Base-by-base conservation (phyloP, 129 eudicot genomes). In the Dittrichia graveolens region DNA sequence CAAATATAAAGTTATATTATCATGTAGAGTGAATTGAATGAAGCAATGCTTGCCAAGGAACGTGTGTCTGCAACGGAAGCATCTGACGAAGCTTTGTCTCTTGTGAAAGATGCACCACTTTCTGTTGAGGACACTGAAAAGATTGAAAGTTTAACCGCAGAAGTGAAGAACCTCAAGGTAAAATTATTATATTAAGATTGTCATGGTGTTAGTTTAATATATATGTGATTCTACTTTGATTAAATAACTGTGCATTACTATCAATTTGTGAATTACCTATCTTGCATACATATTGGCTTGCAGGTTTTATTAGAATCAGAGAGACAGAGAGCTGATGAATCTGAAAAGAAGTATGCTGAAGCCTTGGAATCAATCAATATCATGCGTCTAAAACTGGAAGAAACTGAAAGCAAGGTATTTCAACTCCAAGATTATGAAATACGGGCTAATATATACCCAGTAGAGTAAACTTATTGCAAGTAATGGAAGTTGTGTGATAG, bases 111-210 rank as follows among this genome's bases (percentile, higher is more conserved):
- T 77, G 84, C 82, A 8, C 79, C 87, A 50, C 89, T 87, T 78
- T 85, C 84, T 40, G 80, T 87, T 68, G 96, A 87, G 83, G 92
- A 88, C 67, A 83, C 95, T 12, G 87, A 71, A 71, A 90, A 87
- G 80, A 81, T 90, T 72, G 93, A 84, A 72, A 75, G 84, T 45
- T 73, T 86, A 34, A 80, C 86, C 48, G 80, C 71, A 18, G 93
- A 88, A 72, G 81, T 94, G 75, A 89, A 87, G 71, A 69, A 80
- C 15, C 76, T 93, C 69, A 87, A 90, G 95, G 98, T 93, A 87
- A 76, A 67, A 69, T 40, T 34, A 61, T 43, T 45, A 56, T 56
- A 69, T 16, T 47, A 52, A 8, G 6, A 45, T 11, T 16, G 16
- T 12, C 11, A 31, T 35, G 10, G 8, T 41, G 1, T 8, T 69